These are phyloP conservation scores for Parietaria judaica DNA, from an alignment of 306 rosid genomes.

Conservation along the genomic window DNA sequence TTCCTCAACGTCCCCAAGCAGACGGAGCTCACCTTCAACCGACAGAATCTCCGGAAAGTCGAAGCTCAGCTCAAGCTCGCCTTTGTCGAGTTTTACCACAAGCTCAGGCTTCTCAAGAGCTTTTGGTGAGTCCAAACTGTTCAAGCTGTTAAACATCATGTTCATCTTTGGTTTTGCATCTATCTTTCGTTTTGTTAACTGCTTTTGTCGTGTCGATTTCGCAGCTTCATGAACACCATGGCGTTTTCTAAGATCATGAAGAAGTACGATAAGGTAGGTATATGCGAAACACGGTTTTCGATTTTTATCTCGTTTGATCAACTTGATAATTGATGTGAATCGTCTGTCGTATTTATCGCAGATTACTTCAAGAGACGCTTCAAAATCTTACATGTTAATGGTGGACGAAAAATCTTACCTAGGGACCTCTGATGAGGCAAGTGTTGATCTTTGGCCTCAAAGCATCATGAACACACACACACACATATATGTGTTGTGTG, in stretches of 20 bases:
- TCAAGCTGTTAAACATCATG: background rate
- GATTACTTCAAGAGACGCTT: slow-evolving; percentile 54
- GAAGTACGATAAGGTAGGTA: slow-evolving; percentile 65
- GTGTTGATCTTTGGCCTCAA: background rate
- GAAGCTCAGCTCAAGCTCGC: slow-evolving; percentile 44
- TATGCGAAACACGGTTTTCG: no score
- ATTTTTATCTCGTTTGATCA: no score
- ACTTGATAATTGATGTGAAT: background rate
- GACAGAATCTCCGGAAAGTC: slow-evolving; percentile 40
- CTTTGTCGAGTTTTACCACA: slow-evolving; percentile 49
- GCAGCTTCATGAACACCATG: slow-evolving; percentile 56
- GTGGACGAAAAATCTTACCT: slow-evolving; percentile 47
- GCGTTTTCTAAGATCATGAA: slow-evolving; percentile 82
- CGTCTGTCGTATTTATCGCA: slow-evolving; percentile 15
- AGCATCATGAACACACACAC: background rate
- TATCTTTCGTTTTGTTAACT: background rate
- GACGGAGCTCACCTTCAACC: slow-evolving; percentile 38
- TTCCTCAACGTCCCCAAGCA: slow-evolving; percentile 33
- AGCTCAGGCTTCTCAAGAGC: slow-evolving; percentile 62
- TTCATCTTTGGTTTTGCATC: background rate
- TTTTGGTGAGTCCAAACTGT: slow-evolving; percentile 23
- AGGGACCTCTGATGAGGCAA: slow-evolving; percentile 68
- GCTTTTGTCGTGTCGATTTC: background rate
- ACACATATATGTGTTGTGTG: no score
- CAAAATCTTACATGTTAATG: slow-evolving; percentile 57